Percentiles rank a stretch among this genome's conserved stretches.
phyloP scores from a whole-genome alignment of 345 rosid genomes.

The Balakata baccata region DNA sequence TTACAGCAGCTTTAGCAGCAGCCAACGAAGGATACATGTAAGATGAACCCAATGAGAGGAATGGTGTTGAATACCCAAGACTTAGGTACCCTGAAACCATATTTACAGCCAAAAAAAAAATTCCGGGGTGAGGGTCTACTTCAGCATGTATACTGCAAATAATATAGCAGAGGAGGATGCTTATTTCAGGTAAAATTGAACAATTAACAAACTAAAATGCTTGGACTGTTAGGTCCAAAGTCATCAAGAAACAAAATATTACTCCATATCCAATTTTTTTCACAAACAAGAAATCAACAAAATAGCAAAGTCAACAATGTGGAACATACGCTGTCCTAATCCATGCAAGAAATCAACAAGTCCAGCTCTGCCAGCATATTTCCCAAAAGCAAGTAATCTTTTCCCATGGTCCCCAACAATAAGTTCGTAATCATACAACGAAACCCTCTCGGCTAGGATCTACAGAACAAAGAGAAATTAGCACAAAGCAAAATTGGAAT shows the following conservation, averaged over 20 bases:
- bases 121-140: not conserved
- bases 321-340: slow-evolving; percentile 69
- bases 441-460: slow-evolving; percentile 67
- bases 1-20: slow-evolving; percentile 82
- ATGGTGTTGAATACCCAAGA: slow-evolving; percentile 79
- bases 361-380: slow-evolving; percentile 92
- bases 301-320: not conserved
- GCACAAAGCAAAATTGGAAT: not conserved
- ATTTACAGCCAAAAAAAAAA: not conserved
- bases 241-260: not conserved
- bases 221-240: not conserved
- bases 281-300: not conserved
- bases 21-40: slow-evolving; percentile 83
- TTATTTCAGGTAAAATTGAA: not conserved
- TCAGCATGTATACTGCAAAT: not conserved
- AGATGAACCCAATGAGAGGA: slow-evolving; percentile 70
- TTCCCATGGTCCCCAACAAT: slow-evolving; percentile 68
- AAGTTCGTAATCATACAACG: slow-evolving; percentile 84
- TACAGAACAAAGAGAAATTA: slow-evolving; percentile 23
- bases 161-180: not conserved
- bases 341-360: slow-evolving; percentile 75
- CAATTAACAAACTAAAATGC: not conserved
- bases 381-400: slow-evolving; percentile 80
- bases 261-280: not conserved
- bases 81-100: slow-evolving; percentile 60